Evolutionary conservation across 805 yeast species (phyloP).

Genomic region (Yarrowia osloensis): DNA sequence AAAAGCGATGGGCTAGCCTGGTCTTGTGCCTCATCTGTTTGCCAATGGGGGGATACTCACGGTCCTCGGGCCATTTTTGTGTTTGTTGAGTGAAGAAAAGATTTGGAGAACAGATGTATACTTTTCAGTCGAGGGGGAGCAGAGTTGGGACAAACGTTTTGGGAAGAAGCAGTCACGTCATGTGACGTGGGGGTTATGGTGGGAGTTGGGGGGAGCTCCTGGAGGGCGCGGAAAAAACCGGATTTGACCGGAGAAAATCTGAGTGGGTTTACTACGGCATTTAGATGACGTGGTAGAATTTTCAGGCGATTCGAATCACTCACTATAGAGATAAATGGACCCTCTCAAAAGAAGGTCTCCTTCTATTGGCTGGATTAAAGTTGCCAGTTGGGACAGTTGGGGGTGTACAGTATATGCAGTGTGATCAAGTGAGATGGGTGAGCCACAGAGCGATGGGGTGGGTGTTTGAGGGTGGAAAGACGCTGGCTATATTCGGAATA

Average conservation of each 20-base stretch:
- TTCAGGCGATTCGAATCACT: not conserved
- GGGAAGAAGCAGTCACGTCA: constrained; percentile 21
- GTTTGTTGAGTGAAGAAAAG: constrained; percentile 20
- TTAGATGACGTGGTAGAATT: too few species aligned
- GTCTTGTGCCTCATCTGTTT: constrained; percentile 6
- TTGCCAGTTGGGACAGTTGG: not conserved
- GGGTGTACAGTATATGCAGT: too few species aligned
- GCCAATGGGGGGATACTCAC: constrained; percentile 46
- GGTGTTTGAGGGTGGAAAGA: too few species aligned
- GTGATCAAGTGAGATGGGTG: too few species aligned
- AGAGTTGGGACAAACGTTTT: not conserved
- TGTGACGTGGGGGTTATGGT: not conserved
- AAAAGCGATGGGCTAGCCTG: constrained; percentile 17
- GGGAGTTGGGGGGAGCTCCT: too few species aligned
- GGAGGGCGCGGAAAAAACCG: not conserved
- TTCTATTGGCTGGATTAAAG: not conserved
- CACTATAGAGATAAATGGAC: not conserved
- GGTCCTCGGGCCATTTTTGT: constrained; percentile 77
- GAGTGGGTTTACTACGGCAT: too few species aligned
- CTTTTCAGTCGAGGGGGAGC: not conserved
- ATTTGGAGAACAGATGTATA: not conserved
- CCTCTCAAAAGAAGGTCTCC: not conserved
- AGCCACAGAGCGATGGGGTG: too few species aligned
- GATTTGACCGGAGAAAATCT: too few species aligned
- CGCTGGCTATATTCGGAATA: too few species aligned